Percentiles rank a stretch among this genome's conserved stretches.
These are phyloP conservation scores for Hortiboletus flavorubellus DNA, from an alignment of 768 basidiomycete genomes.

Conservation along the genomic window DNA sequence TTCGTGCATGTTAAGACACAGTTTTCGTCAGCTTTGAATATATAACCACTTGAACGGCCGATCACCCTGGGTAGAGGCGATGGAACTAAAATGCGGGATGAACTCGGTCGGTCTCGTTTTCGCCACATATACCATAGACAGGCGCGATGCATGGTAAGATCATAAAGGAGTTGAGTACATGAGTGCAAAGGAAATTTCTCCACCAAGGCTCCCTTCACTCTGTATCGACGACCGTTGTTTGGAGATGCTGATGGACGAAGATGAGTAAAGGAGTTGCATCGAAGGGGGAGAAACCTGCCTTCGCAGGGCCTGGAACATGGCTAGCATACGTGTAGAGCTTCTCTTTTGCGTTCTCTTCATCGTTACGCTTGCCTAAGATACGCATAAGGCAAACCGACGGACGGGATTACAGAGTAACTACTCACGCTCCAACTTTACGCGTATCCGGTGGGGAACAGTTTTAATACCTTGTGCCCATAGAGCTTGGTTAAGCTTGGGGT, in stretches of 20 bases:
- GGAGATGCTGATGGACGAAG: conserved; percentile 58
- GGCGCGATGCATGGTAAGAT: conserved; percentile 25
- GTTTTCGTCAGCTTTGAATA: not conserved
- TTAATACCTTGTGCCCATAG: conserved; percentile 94
- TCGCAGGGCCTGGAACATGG: conserved; percentile 78
- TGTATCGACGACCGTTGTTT: conserved; percentile 79
- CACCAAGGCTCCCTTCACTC: conserved; percentile 45
- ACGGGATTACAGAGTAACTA: conserved; percentile 14
- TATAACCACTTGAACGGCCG: not conserved
- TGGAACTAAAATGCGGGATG: no score
- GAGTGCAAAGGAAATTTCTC: conserved; percentile 10
- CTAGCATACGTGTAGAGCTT: conserved; percentile 93
- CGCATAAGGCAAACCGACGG: not conserved
- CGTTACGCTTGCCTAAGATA: conserved; percentile 86
- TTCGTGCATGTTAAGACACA: not conserved
- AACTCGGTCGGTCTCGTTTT: conserved; percentile 12
- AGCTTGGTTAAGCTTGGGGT: conserved; percentile 95
- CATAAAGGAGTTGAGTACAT: conserved; percentile 19
- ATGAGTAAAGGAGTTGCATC: conserved; percentile 4
- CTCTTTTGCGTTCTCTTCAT: conserved; percentile 98
- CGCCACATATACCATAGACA: conserved; percentile 28
- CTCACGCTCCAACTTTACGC: conserved; percentile 92
- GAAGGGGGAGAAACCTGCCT: conserved; percentile 48
- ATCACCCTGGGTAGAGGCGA: not conserved
- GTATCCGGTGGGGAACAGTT: conserved; percentile 86